These are phyloP conservation scores for Cryphonectria carpinicola DNA, from an alignment of 2,329 filamentous ascomycete species.

Conservation along the genomic window DNA sequence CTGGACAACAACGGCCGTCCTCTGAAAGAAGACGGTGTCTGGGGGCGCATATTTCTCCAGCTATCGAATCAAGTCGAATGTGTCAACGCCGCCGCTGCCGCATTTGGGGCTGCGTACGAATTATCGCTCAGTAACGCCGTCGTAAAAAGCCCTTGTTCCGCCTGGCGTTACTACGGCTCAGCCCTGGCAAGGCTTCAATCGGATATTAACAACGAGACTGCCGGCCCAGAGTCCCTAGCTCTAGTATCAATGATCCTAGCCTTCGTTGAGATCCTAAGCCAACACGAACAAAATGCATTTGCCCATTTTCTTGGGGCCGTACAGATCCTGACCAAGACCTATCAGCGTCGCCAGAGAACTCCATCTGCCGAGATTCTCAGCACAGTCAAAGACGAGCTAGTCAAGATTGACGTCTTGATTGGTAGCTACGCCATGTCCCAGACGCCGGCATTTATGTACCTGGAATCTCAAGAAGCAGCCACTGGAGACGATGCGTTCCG, in stretches of 20 bases:
- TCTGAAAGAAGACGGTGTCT: neutral
- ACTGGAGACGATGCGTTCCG: no score
- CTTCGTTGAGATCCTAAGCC: neutral
- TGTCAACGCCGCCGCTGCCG: neutral
- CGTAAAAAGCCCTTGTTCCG: neutral
- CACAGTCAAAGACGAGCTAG: neutral
- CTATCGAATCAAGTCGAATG: neutral
- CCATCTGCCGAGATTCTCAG: neutral
- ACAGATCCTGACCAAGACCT: neutral
- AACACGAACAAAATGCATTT: neutral
- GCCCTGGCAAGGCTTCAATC: neutral
- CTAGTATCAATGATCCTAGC: neutral
- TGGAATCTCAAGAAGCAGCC: neutral
- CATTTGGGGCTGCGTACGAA: neutral
- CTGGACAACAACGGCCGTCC: neutral
- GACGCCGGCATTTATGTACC: neutral
- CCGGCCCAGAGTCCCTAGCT: neutral
- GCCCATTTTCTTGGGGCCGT: neutral
- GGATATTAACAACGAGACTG: neutral
- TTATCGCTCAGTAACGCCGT: neutral
- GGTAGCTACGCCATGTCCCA: neutral
- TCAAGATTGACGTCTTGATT: neutral
- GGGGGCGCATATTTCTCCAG: neutral
- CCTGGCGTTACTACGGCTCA: neutral
- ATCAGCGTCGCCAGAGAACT: neutral